Conservation (phyloP, 495 filamentous ascomycete genomes). For the Coniosporium apollinis region DNA sequence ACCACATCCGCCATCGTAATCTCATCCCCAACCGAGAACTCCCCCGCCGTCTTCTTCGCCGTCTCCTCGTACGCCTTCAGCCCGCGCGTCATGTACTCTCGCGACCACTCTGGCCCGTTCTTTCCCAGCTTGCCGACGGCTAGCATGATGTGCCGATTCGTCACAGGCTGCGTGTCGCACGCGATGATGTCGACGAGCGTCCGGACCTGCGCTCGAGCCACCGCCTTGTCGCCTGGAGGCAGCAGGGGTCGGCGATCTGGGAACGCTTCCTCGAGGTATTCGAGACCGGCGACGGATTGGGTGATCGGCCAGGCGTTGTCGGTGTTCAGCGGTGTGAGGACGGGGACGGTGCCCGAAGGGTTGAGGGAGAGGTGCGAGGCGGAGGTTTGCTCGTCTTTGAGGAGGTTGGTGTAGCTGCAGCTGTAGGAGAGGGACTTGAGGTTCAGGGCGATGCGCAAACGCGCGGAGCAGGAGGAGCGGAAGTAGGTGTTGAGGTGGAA, state of each 20-base stretch:
- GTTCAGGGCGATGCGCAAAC: slow-evolving; percentile 34
- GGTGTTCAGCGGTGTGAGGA: slow-evolving; percentile 17
- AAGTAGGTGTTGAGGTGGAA: slow-evolving; percentile 33
- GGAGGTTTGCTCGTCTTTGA: slow-evolving; percentile 27
- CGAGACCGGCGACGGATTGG: slow-evolving; percentile 35
- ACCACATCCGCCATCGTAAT: slow-evolving; percentile 37
- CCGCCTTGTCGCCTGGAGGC: slow-evolving; percentile 17
- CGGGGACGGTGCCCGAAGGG: slow-evolving; percentile 33
- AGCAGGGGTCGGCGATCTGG: slow-evolving; percentile 18
- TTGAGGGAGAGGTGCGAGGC: slow-evolving; percentile 25
- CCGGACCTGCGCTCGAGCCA: slow-evolving; percentile 24
- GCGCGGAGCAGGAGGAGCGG: slow-evolving; percentile 38
- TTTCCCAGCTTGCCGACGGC: slow-evolving; percentile 25
- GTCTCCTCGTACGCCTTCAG: slow-evolving; percentile 31
- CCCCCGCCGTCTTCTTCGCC: slow-evolving; percentile 19
- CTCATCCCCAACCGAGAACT: slow-evolving; percentile 33
- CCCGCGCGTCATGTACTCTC: slow-evolving; percentile 13
- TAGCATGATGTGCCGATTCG: slow-evolving; percentile 31
- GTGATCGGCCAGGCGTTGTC: slow-evolving; percentile 24
- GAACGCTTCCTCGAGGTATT: slow-evolving; percentile 35
- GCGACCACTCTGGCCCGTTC: slow-evolving; percentile 14
- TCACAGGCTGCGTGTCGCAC: slow-evolving; percentile 33
- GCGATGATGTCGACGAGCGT: slow-evolving; percentile 30
- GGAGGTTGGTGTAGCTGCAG: slow-evolving; percentile 29
- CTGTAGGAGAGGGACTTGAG: slow-evolving; percentile 30